Base-by-base conservation (phyloP, 2,329 filamentous ascomycete species). In the Fusarium siculi region DNA sequence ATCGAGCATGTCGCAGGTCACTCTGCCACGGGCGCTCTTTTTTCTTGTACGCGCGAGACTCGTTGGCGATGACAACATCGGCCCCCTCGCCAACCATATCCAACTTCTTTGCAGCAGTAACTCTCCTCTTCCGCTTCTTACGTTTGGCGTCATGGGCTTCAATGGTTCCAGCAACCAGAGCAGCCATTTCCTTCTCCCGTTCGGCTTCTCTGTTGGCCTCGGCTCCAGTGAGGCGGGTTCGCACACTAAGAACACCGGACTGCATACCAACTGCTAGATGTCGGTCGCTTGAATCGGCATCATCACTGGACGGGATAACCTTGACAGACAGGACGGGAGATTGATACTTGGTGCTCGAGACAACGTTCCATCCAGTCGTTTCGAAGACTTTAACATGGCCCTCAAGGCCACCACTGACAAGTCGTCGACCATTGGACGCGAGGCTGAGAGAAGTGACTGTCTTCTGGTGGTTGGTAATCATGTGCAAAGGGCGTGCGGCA, bases 301-400 rank as follows among this genome's bases (percentile, higher is more conserved):
- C 74, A 58, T 81, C 76, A 57, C 78, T 80, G 21, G 80, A 79
- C 9, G 83, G 79, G 72, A 98, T 90, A 47, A 97, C 92, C 67
- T 89, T 90, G 66, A 98, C 88, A 15, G 94, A 93, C 18, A 99
- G 89, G 65, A 99, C 93, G 2, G 96, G 96, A 4, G 94, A 93
- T 9, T 94, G 92, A 82, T 98, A 99, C 84, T 98, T 99, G 68
- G 93, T 91, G 57, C 94, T 96, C 43, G 94, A 93, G n/a, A 98
- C 95, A 12, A 98, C 93, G 80, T 98, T 97, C 96, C 96, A 99
- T 56, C 90, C 92, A 2, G 91, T 92, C 2, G 95, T 98, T 83
- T 98, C 96, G 78, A 97, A 98, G 43, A 99, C 91, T 84, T 99
- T 99, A 84, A 98, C 92, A 82, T 98, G 96, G 15, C 96, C 97